Percentiles rank a stretch among this genome's conserved stretches.
Conservation (phyloP, 257 asterid species). For the Echites panduratus region DNA sequence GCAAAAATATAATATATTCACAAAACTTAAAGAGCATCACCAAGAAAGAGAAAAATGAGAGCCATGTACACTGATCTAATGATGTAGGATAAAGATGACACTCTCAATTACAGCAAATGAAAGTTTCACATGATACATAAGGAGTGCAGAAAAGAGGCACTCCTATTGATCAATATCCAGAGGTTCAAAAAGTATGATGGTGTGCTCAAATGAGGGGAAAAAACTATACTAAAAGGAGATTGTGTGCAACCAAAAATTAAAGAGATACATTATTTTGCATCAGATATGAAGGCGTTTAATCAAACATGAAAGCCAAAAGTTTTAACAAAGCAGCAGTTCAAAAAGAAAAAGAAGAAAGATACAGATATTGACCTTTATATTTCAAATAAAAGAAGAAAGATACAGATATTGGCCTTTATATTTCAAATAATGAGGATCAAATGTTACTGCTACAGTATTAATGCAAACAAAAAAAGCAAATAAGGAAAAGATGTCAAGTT, state of each 20-base stretch:
- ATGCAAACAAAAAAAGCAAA: constrained; percentile 3
- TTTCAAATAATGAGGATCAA: background rate
- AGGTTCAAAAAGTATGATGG: background rate
- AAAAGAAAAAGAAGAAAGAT: too few relatives aligned
- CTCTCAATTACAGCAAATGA: background rate
- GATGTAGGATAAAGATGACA: background rate
- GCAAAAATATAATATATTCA: background rate
- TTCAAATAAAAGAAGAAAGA: background rate
- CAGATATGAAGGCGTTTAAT: background rate
- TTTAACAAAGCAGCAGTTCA: background rate
- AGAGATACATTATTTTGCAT: background rate
- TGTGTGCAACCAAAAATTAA: background rate
- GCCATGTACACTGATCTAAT: background rate
- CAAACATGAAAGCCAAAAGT: background rate
- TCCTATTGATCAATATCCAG: background rate
- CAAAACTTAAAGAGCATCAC: background rate
- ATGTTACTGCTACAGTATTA: background rate
- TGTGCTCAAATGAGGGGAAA: background rate
- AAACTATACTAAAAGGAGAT: background rate
- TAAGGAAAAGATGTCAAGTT: constrained; percentile 10
- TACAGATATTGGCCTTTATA: background rate
- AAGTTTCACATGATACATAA: background rate
- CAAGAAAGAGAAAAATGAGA: background rate
- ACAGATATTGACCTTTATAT: background rate
- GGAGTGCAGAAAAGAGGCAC: background rate